Conservation (phyloP, 2,329 filamentous ascomycete species). For the Hypoxylon sp. region DNA sequence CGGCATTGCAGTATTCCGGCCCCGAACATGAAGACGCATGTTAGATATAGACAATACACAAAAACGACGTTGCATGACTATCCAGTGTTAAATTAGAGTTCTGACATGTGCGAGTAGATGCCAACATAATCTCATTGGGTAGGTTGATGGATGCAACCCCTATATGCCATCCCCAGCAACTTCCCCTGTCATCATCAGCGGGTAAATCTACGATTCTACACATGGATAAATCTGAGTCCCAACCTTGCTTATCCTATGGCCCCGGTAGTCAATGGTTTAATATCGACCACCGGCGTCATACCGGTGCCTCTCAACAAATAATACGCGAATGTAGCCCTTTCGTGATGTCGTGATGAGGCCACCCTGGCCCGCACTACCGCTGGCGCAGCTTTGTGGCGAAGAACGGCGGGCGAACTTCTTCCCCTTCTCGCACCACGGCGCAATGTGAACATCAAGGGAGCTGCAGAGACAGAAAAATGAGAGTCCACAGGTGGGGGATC, state of each 20-base stretch:
- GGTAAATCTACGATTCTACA: slow-evolving; percentile 25
- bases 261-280: slow-evolving; percentile 23
- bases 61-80: slow-evolving; percentile 1
- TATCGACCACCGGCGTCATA: slow-evolving; percentile 23
- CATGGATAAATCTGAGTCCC: slow-evolving; percentile 39
- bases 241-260: slow-evolving; percentile 22
- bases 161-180: neutral
- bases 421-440: slow-evolving; percentile 2
- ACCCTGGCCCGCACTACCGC: slow-evolving; percentile 12
- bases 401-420: slow-evolving; percentile 1
- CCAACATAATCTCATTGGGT: slow-evolving; percentile 22
- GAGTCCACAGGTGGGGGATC: neutral
- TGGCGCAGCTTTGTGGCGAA: slow-evolving; percentile 10
- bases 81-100: slow-evolving; percentile 35
- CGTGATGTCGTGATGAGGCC: slow-evolving; percentile 27
- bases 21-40: neutral
- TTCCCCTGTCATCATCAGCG: slow-evolving; percentile 24
- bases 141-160: slow-evolving; percentile 23
- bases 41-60: slow-evolving; percentile 2
- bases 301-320: slow-evolving; percentile 28
- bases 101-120: slow-evolving; percentile 12
- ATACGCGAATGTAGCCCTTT: neutral
- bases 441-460: slow-evolving; percentile 3
- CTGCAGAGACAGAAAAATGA: neutral
- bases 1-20: neutral